Conservation (phyloP, 345 rosid species). For the Sisymbrium irio region DNA sequence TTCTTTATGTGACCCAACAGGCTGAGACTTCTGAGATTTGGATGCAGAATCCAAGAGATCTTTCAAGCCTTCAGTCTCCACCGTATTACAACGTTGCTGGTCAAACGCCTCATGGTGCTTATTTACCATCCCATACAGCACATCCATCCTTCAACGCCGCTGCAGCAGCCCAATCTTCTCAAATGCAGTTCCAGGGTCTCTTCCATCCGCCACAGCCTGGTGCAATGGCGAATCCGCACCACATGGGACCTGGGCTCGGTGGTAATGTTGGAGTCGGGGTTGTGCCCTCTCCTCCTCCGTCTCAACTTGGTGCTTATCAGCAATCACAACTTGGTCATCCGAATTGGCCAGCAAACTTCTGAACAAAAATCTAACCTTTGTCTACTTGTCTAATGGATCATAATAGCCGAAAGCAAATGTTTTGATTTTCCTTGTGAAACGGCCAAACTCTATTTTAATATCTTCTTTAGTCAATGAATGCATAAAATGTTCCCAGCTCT, state of each 20-base stretch:
- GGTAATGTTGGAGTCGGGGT: constrained; percentile 77
- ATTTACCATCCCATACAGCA: constrained; percentile 69
- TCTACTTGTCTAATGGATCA: constrained; percentile 40
- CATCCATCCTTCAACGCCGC: constrained; percentile 79
- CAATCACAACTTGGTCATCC: constrained; percentile 88
- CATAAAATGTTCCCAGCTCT: constrained; percentile 24
- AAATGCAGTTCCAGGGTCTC: constrained; percentile 83
- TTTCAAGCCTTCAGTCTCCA: constrained; percentile 62
- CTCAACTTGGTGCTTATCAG: constrained; percentile 87
- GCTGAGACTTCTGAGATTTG: constrained; percentile 90
- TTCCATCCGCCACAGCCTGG: constrained; percentile 76
- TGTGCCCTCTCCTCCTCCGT: constrained; percentile 62
- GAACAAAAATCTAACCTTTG: constrained; percentile 44
- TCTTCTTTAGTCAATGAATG: constrained; percentile 16
- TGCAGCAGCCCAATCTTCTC: constrained; percentile 82
- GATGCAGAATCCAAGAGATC: constrained; percentile 85
- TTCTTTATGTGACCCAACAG: constrained; percentile 36
- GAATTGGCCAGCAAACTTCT: constrained; percentile 90
- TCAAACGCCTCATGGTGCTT: constrained; percentile 80
- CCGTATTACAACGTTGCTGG: constrained; percentile 80
- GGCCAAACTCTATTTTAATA: constrained; percentile 20
- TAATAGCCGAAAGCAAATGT: constrained; percentile 41
- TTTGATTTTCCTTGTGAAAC: constrained; percentile 33
- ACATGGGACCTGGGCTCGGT: constrained; percentile 79
- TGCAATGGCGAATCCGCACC: constrained; percentile 69